Evolutionary conservation across 2,329 filamentous ascomycete genomes (phyloP), one percentile per base, ranked within the genome.

Genomic region (Epichloe elymi): DNA sequence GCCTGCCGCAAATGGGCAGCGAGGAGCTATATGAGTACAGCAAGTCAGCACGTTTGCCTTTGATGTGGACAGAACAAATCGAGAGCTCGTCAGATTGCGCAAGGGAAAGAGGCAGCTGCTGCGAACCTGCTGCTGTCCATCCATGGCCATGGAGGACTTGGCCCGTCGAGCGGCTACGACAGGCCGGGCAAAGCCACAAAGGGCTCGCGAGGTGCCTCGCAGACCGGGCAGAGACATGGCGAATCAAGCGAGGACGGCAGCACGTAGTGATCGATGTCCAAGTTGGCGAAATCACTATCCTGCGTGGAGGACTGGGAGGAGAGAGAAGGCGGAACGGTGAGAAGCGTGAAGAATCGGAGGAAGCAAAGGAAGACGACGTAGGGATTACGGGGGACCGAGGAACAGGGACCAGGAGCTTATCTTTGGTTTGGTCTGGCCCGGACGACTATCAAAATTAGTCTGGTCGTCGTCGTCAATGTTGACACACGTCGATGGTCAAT

Each of bases 1-100:
- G 88, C 88, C 61, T 93, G 79, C 65, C 89, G 77, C 49, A 98
- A 78, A 64, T 85, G 76, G 51, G 86, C 78, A 45, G 86, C 80
- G 50, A 98, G 82, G 51, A 96, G 73, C 89, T 96, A 58, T 96
- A 59, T 40, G 50, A 46, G 14, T 4, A 46, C 30, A 15, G 23
- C n/a, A 19, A 12, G 52, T 59, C 42, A 62, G 58, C 35, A 38
- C 5, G 5, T 15, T 15, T 36, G 39, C 41, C 33, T 33, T 17
- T 33, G 19, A 49, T 33, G 5, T 6, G 23, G 36, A 53, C 19
- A 46, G 44, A 47, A 36, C 30, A 33, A 46, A 36, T 15, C 26
- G 38, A 51, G 59, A 57, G 56, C 53, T 55, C 49, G 2, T 14
- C 15, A 23, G n/a, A 49, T 11, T 30, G 30, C 30, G 30, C 30